Evolutionary conservation across 1,139 yeast species (phyloP).

Genomic region (Pichia kudriavzevii): DNA sequence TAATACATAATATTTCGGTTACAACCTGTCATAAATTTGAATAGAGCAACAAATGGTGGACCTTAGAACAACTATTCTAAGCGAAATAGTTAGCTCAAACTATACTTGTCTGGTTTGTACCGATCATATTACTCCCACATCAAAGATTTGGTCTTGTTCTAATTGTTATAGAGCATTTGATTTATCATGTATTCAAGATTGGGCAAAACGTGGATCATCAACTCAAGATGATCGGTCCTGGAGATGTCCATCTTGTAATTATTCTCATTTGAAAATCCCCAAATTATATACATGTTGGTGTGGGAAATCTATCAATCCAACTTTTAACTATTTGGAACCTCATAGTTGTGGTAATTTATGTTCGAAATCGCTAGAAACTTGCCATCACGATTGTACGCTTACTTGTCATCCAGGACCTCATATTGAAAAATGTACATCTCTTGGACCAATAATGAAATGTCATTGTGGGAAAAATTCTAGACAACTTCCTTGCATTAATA

Average conservation of each 20-base stretch:
- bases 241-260: constrained; percentile 87
- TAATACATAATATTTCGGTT: too few species aligned
- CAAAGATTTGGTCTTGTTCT: constrained; percentile 67
- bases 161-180: constrained; percentile 76
- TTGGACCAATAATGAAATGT: constrained; percentile 65
- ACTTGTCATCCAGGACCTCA: constrained; percentile 91
- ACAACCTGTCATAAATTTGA: neutral
- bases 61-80: constrained; percentile 23
- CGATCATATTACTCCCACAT: constrained; percentile 61
- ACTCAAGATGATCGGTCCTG: constrained; percentile 48
- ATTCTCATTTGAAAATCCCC: constrained; percentile 46
- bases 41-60: constrained; percentile 2
- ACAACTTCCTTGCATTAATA: constrained; percentile 67
- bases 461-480: constrained; percentile 62
- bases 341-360: constrained; percentile 91
- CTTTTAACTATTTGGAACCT: constrained; percentile 53
- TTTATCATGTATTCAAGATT: constrained; percentile 67
- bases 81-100: constrained; percentile 57
- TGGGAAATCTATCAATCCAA: constrained; percentile 67
- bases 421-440: constrained; percentile 64
- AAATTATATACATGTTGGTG: constrained; percentile 81
- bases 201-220: constrained; percentile 74
- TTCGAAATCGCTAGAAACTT: constrained; percentile 38
- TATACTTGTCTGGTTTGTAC: constrained; percentile 82
- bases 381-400: constrained; percentile 70